Percentiles rank a stretch among this genome's conserved stretches.
phyloP scores from a whole-genome alignment of 208 protist genomes.

The Leishmania turanica region DNA sequence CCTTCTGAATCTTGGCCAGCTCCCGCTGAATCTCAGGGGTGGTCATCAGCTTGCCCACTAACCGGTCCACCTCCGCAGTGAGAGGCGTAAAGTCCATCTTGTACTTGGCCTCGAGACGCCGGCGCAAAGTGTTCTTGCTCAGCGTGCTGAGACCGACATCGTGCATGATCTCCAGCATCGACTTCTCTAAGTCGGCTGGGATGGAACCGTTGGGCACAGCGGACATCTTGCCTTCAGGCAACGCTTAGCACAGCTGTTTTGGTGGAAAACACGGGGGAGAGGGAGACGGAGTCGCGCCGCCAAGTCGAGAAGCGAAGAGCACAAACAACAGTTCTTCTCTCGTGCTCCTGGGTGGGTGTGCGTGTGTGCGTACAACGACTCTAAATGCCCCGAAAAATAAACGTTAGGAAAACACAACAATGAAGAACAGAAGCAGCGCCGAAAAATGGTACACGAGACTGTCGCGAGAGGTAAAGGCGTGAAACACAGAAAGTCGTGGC shows the following conservation, averaged over 20 bases:
- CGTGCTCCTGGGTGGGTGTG: not conserved
- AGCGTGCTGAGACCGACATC: constrained; percentile 69
- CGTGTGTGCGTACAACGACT: not conserved
- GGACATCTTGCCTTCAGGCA: constrained; percentile 22
- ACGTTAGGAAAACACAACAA: not conserved
- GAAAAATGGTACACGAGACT: not conserved
- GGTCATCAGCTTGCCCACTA: constrained; percentile 51
- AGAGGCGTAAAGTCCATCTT: constrained; percentile 69
- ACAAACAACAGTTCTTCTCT: not conserved
- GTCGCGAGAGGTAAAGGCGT: not conserved
- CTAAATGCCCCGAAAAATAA: not conserved
- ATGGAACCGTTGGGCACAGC: constrained; percentile 52
- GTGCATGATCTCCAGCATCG: constrained; percentile 65
- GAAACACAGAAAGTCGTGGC: not conserved
- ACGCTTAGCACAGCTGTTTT: not conserved
- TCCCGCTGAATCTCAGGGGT: constrained; percentile 68
- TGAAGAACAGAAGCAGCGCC: not conserved
- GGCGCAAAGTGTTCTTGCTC: constrained; percentile 57
- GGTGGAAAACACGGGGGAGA: not conserved
- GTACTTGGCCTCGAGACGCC: constrained; percentile 73
- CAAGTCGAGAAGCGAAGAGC: not conserved
- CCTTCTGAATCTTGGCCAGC: constrained; percentile 63
- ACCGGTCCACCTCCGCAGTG: constrained; percentile 37
- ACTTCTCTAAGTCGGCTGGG: constrained; percentile 62
- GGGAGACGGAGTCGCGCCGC: not conserved